Percentiles rank a stretch among this genome's conserved stretches.
Conservation (phyloP, 768 basidiomycete genomes). For the Tulasnella sp. region DNA sequence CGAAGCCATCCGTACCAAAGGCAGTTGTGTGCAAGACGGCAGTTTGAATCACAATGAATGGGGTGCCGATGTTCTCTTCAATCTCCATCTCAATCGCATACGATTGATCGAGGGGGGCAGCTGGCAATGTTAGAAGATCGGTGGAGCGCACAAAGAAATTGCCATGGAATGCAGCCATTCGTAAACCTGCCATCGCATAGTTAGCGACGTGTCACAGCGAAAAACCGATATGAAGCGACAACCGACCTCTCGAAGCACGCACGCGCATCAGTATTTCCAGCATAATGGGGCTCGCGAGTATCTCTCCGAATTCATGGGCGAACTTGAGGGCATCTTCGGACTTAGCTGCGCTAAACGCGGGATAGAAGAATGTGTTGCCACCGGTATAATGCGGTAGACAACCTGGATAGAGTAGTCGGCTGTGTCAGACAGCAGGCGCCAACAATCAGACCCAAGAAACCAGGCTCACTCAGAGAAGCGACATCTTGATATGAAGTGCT, state of each 20-base stretch:
- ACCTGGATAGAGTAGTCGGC: conserved; percentile 49
- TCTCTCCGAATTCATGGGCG: conserved; percentile 91
- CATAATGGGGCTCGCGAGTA: conserved; percentile 88
- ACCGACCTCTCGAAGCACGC: conserved; percentile 77
- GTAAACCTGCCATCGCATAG: conserved; percentile 44
- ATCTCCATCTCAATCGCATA: conserved; percentile 94
- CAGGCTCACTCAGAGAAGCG: conserved; percentile 65
- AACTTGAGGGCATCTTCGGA: conserved; percentile 97
- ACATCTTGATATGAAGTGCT: conserved; percentile 93
- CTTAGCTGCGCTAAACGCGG: conserved; percentile 89
- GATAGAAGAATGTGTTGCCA: conserved; percentile 97
- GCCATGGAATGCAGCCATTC: conserved; percentile 96
- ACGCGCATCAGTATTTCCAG: conserved; percentile 97
- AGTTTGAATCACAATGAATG: conserved; percentile 90
- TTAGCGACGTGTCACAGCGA: not conserved
- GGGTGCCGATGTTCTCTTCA: conserved; percentile 82
- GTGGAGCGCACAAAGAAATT: conserved; percentile 98
- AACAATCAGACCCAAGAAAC: too few species aligned
- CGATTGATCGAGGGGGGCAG: conserved; percentile 95
- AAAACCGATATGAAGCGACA: conserved; percentile 13
- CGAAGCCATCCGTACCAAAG: conserved; percentile 46
- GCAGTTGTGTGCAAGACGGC: conserved; percentile 91
- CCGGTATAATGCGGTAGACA: conserved; percentile 95
- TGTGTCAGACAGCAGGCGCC: too few species aligned
- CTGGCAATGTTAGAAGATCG: conserved; percentile 89